These are phyloP conservation scores for Lachnellula willkommii DNA, from an alignment of 2,329 filamentous ascomycete species.

Conservation along the genomic window DNA sequence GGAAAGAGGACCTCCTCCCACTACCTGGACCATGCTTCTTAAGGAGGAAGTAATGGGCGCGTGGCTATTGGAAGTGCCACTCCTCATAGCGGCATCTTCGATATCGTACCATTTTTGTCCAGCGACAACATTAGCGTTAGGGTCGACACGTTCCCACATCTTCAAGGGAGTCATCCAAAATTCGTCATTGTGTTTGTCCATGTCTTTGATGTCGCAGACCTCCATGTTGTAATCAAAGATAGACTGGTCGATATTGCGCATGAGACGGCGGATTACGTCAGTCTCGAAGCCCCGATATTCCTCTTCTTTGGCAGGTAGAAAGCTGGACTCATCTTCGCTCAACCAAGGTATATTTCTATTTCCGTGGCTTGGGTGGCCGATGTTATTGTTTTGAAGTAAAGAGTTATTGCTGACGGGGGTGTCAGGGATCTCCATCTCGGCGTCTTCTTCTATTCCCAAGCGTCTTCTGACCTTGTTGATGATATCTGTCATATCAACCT, in stretches of 20 bases:
- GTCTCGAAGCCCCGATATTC: background rate
- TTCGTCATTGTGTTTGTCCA: background rate
- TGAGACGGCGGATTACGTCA: background rate
- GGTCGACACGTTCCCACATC: background rate
- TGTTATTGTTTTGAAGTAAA: background rate
- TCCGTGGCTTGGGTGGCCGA: background rate
- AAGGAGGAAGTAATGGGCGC: conserved; percentile 9
- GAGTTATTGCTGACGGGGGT: too few species aligned
- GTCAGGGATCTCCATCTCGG: too few species aligned
- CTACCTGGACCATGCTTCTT: conserved; percentile 1
- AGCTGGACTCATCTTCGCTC: background rate
- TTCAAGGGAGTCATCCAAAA: background rate
- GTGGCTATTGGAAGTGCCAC: background rate
- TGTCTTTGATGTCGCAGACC: background rate
- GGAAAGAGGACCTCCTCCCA: background rate
- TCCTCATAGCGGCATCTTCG: background rate
- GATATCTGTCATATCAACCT: too few species aligned
- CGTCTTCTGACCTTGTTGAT: too few species aligned
- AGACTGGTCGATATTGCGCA: background rate
- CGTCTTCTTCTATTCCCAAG: too few species aligned
- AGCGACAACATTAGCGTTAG: background rate
- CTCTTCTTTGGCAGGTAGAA: background rate
- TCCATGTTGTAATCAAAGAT: background rate
- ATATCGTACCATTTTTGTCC: background rate
- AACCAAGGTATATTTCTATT: too few species aligned